A percentile compares a stretch with the other conserved stretches of the same genome.
These are phyloP conservation scores for Neurospora sp. DNA, from an alignment of 495 filamentous ascomycete genomes.

Conservation along the genomic window DNA sequence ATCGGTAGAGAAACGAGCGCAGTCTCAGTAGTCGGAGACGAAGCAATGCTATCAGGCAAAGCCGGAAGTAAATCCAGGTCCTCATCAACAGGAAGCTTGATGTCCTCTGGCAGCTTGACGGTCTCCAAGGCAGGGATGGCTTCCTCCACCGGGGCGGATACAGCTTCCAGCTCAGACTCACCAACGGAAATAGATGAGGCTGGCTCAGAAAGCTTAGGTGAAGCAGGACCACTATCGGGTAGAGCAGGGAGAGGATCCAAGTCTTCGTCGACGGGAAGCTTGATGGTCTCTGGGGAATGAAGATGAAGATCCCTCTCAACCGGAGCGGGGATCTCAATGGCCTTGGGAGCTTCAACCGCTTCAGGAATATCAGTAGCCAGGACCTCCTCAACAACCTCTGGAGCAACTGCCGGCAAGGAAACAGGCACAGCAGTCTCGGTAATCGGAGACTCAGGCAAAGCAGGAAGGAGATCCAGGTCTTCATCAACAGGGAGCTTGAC, in stretches of 20 bases:
- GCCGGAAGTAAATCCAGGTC: not conserved
- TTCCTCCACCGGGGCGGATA: not conserved
- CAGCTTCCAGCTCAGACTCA: not conserved
- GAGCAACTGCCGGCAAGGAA: not conserved
- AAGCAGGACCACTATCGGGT: not conserved
- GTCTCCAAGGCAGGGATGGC: too few relatives aligned
- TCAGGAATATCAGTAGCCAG: not conserved
- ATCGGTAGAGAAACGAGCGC: not conserved
- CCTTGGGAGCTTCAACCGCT: not conserved
- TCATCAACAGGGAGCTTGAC: not conserved
- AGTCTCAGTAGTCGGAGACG: conserved; percentile 8
- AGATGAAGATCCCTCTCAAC: not conserved
- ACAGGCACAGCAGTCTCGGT: not conserved
- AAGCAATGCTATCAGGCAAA: not conserved
- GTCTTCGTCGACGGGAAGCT: not conserved
- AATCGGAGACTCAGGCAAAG: not conserved
- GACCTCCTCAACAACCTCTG: not conserved
- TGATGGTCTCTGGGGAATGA: not conserved
- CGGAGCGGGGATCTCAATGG: not conserved
- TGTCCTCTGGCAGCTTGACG: not conserved
- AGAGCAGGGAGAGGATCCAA: not conserved
- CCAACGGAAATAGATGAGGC: not conserved
- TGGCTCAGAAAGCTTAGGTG: not conserved
- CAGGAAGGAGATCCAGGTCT: not conserved
- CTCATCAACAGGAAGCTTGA: not conserved